A percentile compares a stretch with the other conserved stretches of the same genome.
These are phyloP conservation scores for Phalaenopsis equestris DNA, from an alignment of 106 monocot species.

Conservation along the genomic window DNA sequence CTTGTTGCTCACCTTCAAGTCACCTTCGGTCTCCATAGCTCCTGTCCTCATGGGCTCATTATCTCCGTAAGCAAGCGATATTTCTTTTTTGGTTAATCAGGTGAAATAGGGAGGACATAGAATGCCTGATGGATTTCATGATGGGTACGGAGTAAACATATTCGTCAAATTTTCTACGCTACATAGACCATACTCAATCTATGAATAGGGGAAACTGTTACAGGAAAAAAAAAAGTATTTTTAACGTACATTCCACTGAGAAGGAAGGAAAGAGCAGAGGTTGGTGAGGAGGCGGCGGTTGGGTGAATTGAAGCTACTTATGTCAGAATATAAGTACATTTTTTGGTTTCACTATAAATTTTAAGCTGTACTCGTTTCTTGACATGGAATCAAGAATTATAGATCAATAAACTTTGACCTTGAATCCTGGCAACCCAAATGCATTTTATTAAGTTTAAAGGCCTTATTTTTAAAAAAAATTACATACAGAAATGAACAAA, in stretches of 20 bases:
- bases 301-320: not conserved
- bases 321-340: not conserved
- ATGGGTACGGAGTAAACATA: not conserved
- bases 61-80: conserved; percentile 35
- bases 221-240: not conserved
- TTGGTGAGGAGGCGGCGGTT: not conserved
- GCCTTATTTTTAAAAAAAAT: not conserved
- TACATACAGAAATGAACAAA: not conserved
- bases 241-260: not conserved
- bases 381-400: not conserved
- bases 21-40: conserved; percentile 29
- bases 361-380: not conserved
- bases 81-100: not conserved
- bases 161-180: not conserved
- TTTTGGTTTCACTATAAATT: not conserved
- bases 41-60: conserved; percentile 37
- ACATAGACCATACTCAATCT: not conserved
- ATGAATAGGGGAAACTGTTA: not conserved
- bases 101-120: not conserved
- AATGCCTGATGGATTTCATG: not conserved
- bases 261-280: not conserved
- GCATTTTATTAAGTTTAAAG: not conserved
- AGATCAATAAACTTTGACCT: not conserved
- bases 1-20: conserved; percentile 32
- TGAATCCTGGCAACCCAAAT: not conserved